Evolutionary conservation across 2,329 filamentous ascomycete species (phyloP).

Genomic region (Curvularia sp.): DNA sequence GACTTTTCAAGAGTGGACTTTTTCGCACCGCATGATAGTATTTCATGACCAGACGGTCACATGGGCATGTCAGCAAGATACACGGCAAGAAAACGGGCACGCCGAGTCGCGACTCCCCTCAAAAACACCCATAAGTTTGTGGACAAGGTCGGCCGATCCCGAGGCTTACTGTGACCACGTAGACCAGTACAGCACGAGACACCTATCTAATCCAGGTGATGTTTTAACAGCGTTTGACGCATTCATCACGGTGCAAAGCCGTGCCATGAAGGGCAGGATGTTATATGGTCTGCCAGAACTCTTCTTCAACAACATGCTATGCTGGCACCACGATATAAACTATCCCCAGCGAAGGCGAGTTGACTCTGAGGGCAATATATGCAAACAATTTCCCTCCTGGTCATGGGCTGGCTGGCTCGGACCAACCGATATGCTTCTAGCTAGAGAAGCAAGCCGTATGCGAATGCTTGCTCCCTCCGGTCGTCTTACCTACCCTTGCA

Average conservation of each 20-base stretch:
- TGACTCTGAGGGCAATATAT: neutral
- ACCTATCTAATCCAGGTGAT: neutral
- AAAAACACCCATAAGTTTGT: neutral
- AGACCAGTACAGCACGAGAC: neutral
- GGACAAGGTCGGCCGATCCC: neutral
- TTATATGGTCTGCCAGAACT: conserved; percentile 1
- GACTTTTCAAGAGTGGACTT: neutral
- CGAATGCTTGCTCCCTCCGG: neutral
- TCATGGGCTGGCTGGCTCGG: neutral
- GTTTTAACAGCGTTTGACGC: neutral
- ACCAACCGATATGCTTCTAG: neutral
- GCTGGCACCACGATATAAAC: neutral
- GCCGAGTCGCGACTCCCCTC: fast-evolving
- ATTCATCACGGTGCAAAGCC: neutral
- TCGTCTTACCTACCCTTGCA: neutral
- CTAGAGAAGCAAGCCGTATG: neutral
- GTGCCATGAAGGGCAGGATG: neutral
- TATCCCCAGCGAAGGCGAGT: neutral
- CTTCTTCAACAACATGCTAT: neutral
- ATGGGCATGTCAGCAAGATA: neutral
- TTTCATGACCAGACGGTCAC: neutral
- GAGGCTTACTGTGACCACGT: neutral
- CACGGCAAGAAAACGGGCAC: neutral
- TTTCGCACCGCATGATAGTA: neutral
- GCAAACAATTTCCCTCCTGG: neutral